Evolutionary conservation across 2,329 filamentous ascomycete genomes (phyloP).

Genomic region (Canariomyces notabilis): DNA sequence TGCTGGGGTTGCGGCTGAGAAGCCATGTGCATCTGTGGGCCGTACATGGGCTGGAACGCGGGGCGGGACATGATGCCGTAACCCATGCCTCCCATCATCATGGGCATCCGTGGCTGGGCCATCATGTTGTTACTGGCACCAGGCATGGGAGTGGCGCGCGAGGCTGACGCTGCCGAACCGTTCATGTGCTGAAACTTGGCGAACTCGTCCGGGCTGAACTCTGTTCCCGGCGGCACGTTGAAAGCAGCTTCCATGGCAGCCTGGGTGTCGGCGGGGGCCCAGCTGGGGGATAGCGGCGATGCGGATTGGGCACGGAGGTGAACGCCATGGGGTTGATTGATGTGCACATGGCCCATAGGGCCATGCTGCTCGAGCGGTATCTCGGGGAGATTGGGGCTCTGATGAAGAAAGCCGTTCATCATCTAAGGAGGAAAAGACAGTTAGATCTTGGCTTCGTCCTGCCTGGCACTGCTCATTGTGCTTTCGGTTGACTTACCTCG

Average conservation of each 20-base stretch:
- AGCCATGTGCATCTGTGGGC: slow-evolving; percentile 33
- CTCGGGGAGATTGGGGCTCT: slow-evolving; percentile 57
- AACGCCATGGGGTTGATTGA: slow-evolving; percentile 45
- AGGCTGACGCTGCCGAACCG: slow-evolving; percentile 45
- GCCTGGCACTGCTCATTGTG: not conserved
- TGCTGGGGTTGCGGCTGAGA: slow-evolving; percentile 42
- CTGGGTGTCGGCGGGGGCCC: slow-evolving; percentile 55
- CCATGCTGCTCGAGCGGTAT: slow-evolving; percentile 46
- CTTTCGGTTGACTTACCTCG: slow-evolving; percentile 44
- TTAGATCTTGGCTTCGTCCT: not conserved
- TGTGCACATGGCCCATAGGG: slow-evolving; percentile 38
- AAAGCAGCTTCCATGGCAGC: slow-evolving; percentile 68
- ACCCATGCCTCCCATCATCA: slow-evolving; percentile 45
- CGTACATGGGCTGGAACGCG: slow-evolving; percentile 47
- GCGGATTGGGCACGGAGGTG: slow-evolving; percentile 50
- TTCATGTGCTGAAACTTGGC: slow-evolving; percentile 76
- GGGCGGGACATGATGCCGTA: slow-evolving; percentile 50
- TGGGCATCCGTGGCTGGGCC: slow-evolving; percentile 50
- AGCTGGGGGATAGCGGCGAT: slow-evolving; percentile 48
- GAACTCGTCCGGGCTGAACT: slow-evolving; percentile 81
- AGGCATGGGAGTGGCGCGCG: slow-evolving; percentile 53
- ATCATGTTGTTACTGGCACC: slow-evolving; percentile 39
- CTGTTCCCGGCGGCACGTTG: slow-evolving; percentile 51
- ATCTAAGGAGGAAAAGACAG: slow-evolving; percentile 49
- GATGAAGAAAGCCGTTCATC: slow-evolving; percentile 90